Evolutionary conservation across 768 basidiomycete species (phyloP).

Genomic region (Leccinum obscurum): DNA sequence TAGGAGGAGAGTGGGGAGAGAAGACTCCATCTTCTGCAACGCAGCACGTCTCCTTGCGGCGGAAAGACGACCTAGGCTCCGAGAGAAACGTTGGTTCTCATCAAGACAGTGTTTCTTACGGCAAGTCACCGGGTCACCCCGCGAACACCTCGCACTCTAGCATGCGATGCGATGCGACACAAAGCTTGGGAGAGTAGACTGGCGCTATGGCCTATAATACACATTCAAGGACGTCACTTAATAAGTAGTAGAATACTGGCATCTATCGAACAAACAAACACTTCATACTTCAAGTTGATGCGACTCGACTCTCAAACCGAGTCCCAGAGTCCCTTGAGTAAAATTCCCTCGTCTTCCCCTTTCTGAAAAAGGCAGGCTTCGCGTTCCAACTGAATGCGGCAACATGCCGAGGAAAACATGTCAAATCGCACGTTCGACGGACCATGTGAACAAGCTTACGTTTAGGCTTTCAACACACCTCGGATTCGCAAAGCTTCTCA

Average conservation of each 20-base stretch:
- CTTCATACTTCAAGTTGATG: neutral
- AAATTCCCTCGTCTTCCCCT: neutral
- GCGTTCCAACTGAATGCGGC: neutral
- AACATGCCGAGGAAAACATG: no score
- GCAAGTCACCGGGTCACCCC: no score
- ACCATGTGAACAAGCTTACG: neutral
- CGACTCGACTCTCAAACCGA: neutral
- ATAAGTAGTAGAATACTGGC: neutral
- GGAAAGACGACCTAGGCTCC: no score
- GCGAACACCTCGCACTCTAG: no score
- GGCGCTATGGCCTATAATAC: no score
- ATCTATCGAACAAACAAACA: neutral
- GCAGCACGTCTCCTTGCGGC: no score
- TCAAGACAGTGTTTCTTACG: no score
- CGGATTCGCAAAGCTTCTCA: constrained; percentile 4
- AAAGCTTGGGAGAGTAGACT: no score
- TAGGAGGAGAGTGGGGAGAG: neutral
- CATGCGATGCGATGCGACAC: no score
- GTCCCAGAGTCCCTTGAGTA: neutral
- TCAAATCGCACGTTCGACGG: neutral
- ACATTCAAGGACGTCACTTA: no score
- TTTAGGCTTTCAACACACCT: constrained; percentile 3
- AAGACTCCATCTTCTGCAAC: no score
- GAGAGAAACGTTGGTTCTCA: no score
- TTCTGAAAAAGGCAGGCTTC: neutral